These are phyloP conservation scores for Podospora tetraspora DNA, from an alignment of 495 filamentous ascomycete species.

Conservation along the genomic window DNA sequence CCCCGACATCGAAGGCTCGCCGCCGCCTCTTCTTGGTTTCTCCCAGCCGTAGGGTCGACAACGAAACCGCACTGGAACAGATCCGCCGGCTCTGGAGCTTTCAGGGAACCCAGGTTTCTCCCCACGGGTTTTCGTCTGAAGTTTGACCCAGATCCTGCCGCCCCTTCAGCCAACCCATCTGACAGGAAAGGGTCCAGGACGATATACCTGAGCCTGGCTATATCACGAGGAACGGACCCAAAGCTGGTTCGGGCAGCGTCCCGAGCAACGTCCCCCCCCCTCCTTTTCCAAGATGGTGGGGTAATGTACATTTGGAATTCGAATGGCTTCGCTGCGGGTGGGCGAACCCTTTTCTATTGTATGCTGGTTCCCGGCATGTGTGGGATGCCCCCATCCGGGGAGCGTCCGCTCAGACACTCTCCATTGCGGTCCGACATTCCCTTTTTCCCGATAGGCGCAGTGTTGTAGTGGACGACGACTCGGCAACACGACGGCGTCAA, in stretches of 20 bases:
- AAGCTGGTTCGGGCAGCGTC: background rate
- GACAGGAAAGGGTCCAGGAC: background rate
- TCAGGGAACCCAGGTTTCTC: background rate
- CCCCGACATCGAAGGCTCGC: background rate
- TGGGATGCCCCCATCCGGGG: background rate
- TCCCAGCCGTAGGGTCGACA: background rate
- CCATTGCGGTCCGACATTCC: constrained; percentile 1
- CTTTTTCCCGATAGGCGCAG: constrained; percentile 19
- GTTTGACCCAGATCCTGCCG: background rate
- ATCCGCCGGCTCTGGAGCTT: background rate
- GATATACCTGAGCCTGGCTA: background rate
- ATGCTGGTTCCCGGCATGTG: background rate
- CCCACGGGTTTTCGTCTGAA: background rate
- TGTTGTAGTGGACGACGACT: background rate
- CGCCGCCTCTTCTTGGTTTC: background rate
- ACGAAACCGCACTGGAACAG: background rate
- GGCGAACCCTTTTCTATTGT: background rate
- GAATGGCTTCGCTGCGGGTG: background rate
- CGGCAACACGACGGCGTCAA: background rate
- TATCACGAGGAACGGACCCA: background rate
- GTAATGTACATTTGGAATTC: background rate
- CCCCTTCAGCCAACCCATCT: background rate
- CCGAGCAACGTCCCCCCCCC: background rate
- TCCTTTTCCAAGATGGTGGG: background rate
- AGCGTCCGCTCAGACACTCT: background rate